Evolutionary conservation across 2,329 filamentous ascomycete species (phyloP).

Genomic region (Dactylellina sp.): DNA sequence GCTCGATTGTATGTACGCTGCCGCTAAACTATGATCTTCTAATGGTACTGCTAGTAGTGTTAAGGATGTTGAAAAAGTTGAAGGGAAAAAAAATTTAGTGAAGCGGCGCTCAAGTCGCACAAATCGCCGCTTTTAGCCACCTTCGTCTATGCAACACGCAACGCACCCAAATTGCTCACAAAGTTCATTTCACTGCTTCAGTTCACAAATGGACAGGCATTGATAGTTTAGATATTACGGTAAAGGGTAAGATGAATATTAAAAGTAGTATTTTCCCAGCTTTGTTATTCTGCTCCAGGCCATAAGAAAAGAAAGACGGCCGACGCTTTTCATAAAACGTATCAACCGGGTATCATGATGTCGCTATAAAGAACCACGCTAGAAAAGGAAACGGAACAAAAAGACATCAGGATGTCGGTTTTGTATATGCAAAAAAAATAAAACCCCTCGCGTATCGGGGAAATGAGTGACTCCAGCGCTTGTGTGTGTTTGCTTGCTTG

Average conservation of each 20-base stretch:
- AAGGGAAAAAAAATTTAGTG: constrained; percentile 26
- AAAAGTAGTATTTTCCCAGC: constrained; percentile 7
- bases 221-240: neutral
- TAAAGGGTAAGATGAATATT: constrained; percentile 16
- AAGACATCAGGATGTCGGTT: constrained; percentile 36
- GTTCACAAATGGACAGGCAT: too few species aligned
- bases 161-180: neutral
- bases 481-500: constrained; percentile 13
- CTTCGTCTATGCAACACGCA: constrained; percentile 5
- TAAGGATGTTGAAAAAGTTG: constrained; percentile 7
- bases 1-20: neutral
- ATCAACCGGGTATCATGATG: constrained; percentile 51
- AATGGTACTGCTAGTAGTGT: too few species aligned
- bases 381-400: constrained; percentile 6
- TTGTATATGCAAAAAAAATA: constrained; percentile 20
- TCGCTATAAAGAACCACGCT: constrained; percentile 19
- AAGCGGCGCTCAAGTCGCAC: constrained; percentile 10
- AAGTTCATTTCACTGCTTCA: too few species aligned
- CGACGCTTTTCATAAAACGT: constrained; percentile 42
- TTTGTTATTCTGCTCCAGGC: constrained; percentile 23
- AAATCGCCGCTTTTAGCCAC: constrained; percentile 6
- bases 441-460: neutral
- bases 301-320: constrained; percentile 27
- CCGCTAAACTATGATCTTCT: neutral
- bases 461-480: constrained; percentile 35